Conservation (phyloP, 2,329 filamentous ascomycete genomes). For the Tolypocladium capitatum region DNA sequence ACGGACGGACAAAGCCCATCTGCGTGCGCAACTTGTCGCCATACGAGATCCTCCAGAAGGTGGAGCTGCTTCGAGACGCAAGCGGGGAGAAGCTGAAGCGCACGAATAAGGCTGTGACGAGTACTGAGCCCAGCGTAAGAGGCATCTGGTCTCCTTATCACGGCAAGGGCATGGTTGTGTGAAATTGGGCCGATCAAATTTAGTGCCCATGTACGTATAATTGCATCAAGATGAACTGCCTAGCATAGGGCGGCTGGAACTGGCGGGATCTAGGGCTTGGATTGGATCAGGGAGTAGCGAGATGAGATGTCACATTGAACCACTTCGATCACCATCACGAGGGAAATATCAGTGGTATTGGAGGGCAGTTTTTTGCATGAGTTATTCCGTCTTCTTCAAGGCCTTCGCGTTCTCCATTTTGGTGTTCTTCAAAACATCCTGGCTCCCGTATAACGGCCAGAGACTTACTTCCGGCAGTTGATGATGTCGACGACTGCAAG, state of each 20-base stretch:
- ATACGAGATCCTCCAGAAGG: slow-evolving; percentile 71
- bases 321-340: not conserved
- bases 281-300: not conserved
- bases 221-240: slow-evolving; percentile 12
- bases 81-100: slow-evolving; percentile 61
- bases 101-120: slow-evolving; percentile 50
- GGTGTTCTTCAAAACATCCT: not conserved
- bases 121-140: slow-evolving; percentile 52
- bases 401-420: not conserved
- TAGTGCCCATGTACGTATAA: slow-evolving; percentile 8
- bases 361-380: not conserved
- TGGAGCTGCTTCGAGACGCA: slow-evolving; percentile 56
- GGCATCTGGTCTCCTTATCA: slow-evolving; percentile 62
- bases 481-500: slow-evolving; percentile 43
- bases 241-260: slow-evolving; percentile 16
- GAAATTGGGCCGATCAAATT: slow-evolving; percentile 7
- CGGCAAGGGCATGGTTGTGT: slow-evolving; percentile 42
- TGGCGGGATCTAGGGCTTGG: slow-evolving; percentile 2
- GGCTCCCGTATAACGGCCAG: too few species aligned
- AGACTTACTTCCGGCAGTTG: slow-evolving; percentile 36
- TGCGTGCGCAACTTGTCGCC: slow-evolving; percentile 80
- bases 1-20: slow-evolving; percentile 71
- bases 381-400: not conserved
- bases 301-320: not conserved
- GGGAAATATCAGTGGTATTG: not conserved